These are phyloP conservation scores for Steccherinum ochraceum DNA, from an alignment of 768 basidiomycete genomes.

Conservation along the genomic window DNA sequence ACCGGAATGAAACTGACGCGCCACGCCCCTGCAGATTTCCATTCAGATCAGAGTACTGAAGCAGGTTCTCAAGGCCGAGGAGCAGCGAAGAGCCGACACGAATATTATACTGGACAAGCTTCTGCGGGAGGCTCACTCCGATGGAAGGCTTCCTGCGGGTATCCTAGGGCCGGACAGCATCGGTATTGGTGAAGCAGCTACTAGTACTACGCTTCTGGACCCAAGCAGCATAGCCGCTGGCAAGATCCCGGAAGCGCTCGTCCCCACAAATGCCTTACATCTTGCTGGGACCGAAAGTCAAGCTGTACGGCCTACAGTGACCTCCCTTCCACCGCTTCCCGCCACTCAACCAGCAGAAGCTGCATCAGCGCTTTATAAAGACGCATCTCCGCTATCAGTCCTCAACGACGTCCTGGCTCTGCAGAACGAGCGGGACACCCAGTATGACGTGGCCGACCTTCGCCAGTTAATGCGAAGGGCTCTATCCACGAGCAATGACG, in stretches of 20 bases:
- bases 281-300: not conserved
- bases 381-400: not conserved
- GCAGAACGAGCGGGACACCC: conserved; percentile 44
- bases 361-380: not conserved
- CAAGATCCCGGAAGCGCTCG: not conserved
- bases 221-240: not conserved
- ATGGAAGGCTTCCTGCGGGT: not conserved
- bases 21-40: conserved; percentile 30
- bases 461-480: conserved; percentile 53
- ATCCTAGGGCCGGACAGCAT: not conserved
- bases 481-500: conserved; percentile 52
- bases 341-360: not conserved
- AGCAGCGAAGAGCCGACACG: conserved; percentile 28
- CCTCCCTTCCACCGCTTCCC: not conserved
- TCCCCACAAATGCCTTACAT: not conserved
- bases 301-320: not conserved
- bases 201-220: not conserved
- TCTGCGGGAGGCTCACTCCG: conserved; percentile 6
- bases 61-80: conserved; percentile 38
- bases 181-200: not conserved
- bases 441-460: conserved; percentile 48
- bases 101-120: conserved; percentile 30
- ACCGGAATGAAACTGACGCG: not conserved
- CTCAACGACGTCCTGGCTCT: conserved; percentile 7
- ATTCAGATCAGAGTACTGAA: conserved; percentile 51